phyloP scores from a whole-genome alignment of 257 asterid genomes.

The Catharanthus roseus region DNA sequence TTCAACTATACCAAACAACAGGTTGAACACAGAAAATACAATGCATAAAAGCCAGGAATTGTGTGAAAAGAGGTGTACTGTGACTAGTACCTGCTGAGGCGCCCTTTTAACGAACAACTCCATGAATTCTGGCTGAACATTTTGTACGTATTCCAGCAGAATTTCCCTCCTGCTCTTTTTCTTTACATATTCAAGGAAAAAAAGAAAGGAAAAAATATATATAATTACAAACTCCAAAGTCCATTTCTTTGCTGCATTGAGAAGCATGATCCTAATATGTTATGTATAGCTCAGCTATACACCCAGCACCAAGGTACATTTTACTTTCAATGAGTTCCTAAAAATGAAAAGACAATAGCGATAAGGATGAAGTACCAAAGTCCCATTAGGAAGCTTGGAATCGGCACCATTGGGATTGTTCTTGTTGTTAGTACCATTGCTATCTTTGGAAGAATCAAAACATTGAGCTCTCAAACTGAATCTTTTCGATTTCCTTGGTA shows the following conservation, averaged over 20 bases:
- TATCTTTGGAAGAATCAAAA: slow-evolving; percentile 15
- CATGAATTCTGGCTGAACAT: slow-evolving; percentile 96
- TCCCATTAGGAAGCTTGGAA: slow-evolving; percentile 58
- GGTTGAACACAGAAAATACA: neutral
- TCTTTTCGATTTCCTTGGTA: slow-evolving; percentile 35
- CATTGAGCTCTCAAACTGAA: slow-evolving; percentile 49
- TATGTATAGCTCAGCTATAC: too few relatives aligned
- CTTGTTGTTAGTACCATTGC: slow-evolving; percentile 19
- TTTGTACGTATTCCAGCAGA: slow-evolving; percentile 88
- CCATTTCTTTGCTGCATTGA: neutral
- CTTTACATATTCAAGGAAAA: slow-evolving; percentile 25
- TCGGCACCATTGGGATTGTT: slow-evolving; percentile 46
- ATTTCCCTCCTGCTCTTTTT: slow-evolving; percentile 82
- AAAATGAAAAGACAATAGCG: neutral
- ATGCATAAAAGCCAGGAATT: neutral
- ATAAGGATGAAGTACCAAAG: slow-evolving; percentile 39
- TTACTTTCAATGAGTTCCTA: neutral
- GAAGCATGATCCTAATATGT: neutral
- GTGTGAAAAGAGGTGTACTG: neutral
- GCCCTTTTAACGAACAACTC: slow-evolving; percentile 88
- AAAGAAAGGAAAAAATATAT: neutral
- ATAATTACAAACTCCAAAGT: neutral
- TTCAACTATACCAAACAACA: neutral
- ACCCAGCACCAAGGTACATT: neutral
- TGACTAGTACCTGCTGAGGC: slow-evolving; percentile 71